Evolutionary conservation across 352 stramenopile species (phyloP), one percentile per base, ranked within the genome.

Genomic region (Pythium dissimile): DNA sequence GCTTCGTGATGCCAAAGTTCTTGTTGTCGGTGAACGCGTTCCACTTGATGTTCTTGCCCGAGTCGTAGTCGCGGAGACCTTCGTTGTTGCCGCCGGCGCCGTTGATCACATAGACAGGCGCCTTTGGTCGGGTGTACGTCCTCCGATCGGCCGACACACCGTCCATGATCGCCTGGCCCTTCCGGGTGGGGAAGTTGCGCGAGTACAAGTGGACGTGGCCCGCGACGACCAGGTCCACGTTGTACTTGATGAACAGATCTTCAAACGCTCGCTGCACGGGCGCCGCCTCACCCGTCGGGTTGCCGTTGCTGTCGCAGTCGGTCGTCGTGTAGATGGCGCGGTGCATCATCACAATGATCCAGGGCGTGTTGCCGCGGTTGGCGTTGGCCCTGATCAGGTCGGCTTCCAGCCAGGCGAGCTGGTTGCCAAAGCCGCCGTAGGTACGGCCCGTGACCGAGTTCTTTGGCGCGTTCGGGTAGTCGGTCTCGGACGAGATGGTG

Each of bases 401-500:
- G n/a, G 41, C 47, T 44, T 87, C 72, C 1, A 87, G 60, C 77
- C 77, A 87, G 31, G 62, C 21, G 16, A 85, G 54, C 39, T 87
- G 74, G 54, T 73, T 61, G 24, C 62, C 62, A 52, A 69, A 67
- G 49, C 48, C 43, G 26, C 67, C 67, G 57, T 75, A 62, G 26
- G 39, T 57, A 7, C 58, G 43, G 15, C 38, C 28, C 15, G 53
- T 68, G 53, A 44, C 57, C 48, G 61, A 64, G 61, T 70, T 73
- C 28, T 43, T 50, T 1, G 62, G 48, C 4, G 54, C 48, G 30
- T 31, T 43, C 11, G 21, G 57, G 52, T 81, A 88, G 54, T 90
- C 74, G 1, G 79, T 93, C 64, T 97, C 87, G 1, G 75, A 76
- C 31, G 82, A 91, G n/a, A 97, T 75, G 11, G 79, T 75, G 4